Evolutionary conservation across 495 filamentous ascomycete species (phyloP), one percentile per base, ranked within the genome.

Genomic region (Podospora anserina): DNA sequence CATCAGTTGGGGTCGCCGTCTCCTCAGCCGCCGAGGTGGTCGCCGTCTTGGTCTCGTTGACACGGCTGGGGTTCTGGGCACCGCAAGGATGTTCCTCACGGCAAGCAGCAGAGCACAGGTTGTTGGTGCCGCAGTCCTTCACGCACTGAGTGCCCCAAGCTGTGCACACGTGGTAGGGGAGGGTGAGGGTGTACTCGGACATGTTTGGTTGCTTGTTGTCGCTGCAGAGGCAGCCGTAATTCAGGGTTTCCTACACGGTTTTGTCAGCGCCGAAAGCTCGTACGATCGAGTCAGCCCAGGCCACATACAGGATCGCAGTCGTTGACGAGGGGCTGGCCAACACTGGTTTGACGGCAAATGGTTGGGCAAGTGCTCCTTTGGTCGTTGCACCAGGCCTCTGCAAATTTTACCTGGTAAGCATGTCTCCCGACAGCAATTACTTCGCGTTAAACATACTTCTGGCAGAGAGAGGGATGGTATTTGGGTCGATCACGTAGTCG

Each of bases 141-240:
- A 91, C 89, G 75, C 92, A 97, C 71, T 94, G 82, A 75, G 81
- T 88, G 72, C 87, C 88, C 78, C 85, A 86, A 76, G 90, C 84
- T 16, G 85, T 87, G 85, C 93, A 97, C 69, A 89, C 82, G 80
- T 88, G 93, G 85, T 90, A 97, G 7, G 93, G 92, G 32, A 97
- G 85, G 5, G 93, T 97, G 74, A 91, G 86, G 23, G 91, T 91
- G 85, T 91, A 97, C 76, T 96, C 84, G 71, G 90, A 86, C 26
- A 91, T 78, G 76, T 96, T 96, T 69, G 93, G 93, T 53, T 84
- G 78, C 69, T 81, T 72, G 71, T 86, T 85, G 80, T 94, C 90
- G 75, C 81, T 84, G 83, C 93, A 97, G 73, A 92, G 78, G 74
- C 93, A 97, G 69, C 78, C 75, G 80, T 90, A 97, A 55, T 71